Percentiles rank a stretch among this genome's conserved stretches.
phyloP scores from a whole-genome alignment of 140 eudicot genomes.

The Anethum foeniculum region DNA sequence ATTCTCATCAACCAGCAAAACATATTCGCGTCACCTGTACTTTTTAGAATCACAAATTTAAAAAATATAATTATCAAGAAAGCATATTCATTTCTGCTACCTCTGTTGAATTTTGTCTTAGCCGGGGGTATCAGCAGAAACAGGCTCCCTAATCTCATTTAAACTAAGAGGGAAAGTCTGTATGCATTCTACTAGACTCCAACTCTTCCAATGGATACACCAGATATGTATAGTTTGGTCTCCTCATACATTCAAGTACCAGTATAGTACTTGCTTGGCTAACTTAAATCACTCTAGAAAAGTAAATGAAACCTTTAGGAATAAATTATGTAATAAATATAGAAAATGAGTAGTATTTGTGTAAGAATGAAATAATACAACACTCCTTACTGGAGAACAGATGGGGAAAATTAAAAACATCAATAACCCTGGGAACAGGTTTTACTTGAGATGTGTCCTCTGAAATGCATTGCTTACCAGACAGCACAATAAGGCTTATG shows the following conservation, averaged over 20 bases:
- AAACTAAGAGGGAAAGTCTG: too few relatives aligned
- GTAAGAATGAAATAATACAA: not conserved
- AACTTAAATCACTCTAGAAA: not conserved
- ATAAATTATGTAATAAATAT: not conserved
- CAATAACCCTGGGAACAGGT: not conserved
- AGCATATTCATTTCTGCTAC: not conserved
- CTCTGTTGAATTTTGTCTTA: too few relatives aligned
- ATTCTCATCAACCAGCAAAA: not conserved
- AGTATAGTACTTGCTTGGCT: not conserved
- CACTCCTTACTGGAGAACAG: slow-evolving; percentile 6
- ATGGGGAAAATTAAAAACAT: not conserved
- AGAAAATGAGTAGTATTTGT: not conserved
- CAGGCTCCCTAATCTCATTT: too few relatives aligned
- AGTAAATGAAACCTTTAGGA: not conserved
- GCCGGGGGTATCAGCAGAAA: too few relatives aligned
- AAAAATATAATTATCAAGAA: not conserved
- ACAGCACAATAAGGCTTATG: not conserved
- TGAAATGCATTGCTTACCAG: not conserved
- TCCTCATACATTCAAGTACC: not conserved
- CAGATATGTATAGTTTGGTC: too few relatives aligned
- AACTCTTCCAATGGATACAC: too few relatives aligned
- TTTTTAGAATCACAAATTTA: not conserved
- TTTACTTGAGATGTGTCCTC: not conserved
- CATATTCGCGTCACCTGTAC: not conserved
- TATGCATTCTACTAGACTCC: too few relatives aligned